These are phyloP conservation scores for Cyberlindnera subsufficiens DNA, from an alignment of 805 yeast species.

Conservation along the genomic window DNA sequence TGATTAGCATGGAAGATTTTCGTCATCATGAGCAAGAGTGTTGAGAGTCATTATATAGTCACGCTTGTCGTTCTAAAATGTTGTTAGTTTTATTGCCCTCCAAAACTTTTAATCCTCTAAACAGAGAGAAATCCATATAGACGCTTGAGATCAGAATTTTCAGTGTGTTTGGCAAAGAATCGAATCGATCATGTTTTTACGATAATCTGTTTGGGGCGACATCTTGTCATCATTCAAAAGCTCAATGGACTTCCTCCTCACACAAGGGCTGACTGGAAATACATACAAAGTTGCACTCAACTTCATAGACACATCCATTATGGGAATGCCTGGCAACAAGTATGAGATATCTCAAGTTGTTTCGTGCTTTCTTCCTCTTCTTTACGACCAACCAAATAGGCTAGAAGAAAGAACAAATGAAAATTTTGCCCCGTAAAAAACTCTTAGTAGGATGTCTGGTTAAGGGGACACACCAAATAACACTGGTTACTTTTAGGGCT, in stretches of 20 bases:
- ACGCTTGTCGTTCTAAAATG: not conserved
- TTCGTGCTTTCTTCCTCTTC: too few relatives aligned
- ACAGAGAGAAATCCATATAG: not conserved
- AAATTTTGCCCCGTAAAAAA: constrained; percentile 1
- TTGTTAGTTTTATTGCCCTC: not conserved
- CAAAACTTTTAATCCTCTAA: not conserved
- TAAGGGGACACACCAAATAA: too few relatives aligned
- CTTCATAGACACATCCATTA: not conserved
- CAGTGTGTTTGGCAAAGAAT: constrained; percentile 27
- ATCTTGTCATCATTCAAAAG: constrained; percentile 17
- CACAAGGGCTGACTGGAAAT: not conserved
- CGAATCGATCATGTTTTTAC: constrained; percentile 23
- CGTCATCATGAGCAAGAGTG: constrained; percentile 17
- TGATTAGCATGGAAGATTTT: constrained; percentile 24
- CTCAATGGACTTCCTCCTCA: not conserved
- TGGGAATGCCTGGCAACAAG: too few relatives aligned
- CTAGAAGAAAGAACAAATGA: constrained; percentile 3
- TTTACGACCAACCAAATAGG: too few relatives aligned
- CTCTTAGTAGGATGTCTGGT: not conserved
- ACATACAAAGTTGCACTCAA: constrained; percentile 17
- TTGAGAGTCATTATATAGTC: not conserved
- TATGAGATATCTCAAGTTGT: too few relatives aligned
- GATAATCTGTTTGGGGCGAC: constrained; percentile 28
- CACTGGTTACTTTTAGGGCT: too few relatives aligned
- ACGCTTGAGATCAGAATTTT: constrained; percentile 22